Conservation (phyloP, 176 grass and related monocot genomes). For the Pharus latifolius region DNA sequence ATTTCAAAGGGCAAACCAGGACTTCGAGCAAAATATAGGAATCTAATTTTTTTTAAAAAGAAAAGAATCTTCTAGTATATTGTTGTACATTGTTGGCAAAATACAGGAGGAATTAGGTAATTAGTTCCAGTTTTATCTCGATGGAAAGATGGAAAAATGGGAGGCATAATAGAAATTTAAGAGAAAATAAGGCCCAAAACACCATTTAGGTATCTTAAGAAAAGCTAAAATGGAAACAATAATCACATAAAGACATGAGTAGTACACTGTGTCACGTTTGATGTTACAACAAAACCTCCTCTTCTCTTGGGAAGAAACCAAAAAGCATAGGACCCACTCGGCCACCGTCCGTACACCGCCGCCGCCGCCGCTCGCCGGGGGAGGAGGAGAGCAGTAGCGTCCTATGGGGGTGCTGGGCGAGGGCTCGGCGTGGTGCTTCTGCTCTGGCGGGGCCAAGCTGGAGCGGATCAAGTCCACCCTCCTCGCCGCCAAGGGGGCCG, state of each 20-base stretch:
- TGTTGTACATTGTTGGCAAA: too few relatives aligned
- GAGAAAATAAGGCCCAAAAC: slow-evolving; percentile 8
- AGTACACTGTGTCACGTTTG: slow-evolving; percentile 35
- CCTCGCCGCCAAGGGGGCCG: slow-evolving; percentile 56
- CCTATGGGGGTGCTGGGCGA: slow-evolving; percentile 74
- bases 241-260: slow-evolving; percentile 8
- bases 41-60: too few relatives aligned
- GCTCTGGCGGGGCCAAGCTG: slow-evolving; percentile 58
- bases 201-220: slow-evolving; percentile 17
- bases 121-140: too few relatives aligned
- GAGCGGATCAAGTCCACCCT: slow-evolving; percentile 74
- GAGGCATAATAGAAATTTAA: not conserved
- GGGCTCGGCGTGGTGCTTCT: slow-evolving; percentile 78
- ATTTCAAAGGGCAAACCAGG: too few relatives aligned
- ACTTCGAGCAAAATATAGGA: too few relatives aligned
- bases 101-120: too few relatives aligned
- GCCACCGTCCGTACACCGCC: not conserved
- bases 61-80: too few relatives aligned
- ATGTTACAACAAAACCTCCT: not conserved
- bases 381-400: not conserved
- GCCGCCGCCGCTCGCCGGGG: slow-evolving; percentile 1
- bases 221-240: slow-evolving; percentile 4
- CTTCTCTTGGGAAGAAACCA: not conserved
- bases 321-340: not conserved
- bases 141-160: too few relatives aligned